Conservation (phyloP, 768 basidiomycete genomes). For the Boletus pseudopeckii region DNA sequence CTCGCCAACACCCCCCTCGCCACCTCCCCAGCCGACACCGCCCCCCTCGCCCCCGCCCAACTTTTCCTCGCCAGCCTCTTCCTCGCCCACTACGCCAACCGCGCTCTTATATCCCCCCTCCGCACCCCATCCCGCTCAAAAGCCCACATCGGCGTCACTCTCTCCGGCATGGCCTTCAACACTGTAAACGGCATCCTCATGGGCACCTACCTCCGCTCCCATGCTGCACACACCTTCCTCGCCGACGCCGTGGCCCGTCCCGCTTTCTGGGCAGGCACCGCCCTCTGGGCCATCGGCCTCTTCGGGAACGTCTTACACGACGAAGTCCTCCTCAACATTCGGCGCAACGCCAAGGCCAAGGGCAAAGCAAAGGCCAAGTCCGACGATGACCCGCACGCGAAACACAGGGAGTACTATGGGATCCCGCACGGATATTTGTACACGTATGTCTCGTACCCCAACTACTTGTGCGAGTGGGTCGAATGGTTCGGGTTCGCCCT, state of each 20-base stretch:
- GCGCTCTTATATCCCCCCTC: conserved; percentile 75
- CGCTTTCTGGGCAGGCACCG: conserved; percentile 60
- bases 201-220: conserved; percentile 67
- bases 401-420: conserved; percentile 57
- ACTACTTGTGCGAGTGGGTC: conserved; percentile 93
- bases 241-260: conserved; percentile 30
- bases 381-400: conserved; percentile 22
- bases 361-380: conserved; percentile 29
- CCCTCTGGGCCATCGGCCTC: conserved; percentile 69
- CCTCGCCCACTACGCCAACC: conserved; percentile 78
- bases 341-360: conserved; percentile 53
- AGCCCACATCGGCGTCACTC: conserved; percentile 62
- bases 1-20: conserved; percentile 51
- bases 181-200: conserved; percentile 65
- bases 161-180: conserved; percentile 64
- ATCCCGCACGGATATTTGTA: conserved; percentile 81
- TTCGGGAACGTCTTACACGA: conserved; percentile 84
- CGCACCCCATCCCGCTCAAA: conserved; percentile 77
- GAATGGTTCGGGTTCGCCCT: conserved; percentile 91
- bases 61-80: conserved; percentile 55
- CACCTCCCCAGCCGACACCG: conserved; percentile 25
- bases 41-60: conserved; percentile 38
- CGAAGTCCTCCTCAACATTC: conserved; percentile 81
- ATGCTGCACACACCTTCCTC: conserved; percentile 45
- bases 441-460: conserved; percentile 80